Conservation (phyloP, 208 protist genomes). For the Crithidia mellificae region DNA sequence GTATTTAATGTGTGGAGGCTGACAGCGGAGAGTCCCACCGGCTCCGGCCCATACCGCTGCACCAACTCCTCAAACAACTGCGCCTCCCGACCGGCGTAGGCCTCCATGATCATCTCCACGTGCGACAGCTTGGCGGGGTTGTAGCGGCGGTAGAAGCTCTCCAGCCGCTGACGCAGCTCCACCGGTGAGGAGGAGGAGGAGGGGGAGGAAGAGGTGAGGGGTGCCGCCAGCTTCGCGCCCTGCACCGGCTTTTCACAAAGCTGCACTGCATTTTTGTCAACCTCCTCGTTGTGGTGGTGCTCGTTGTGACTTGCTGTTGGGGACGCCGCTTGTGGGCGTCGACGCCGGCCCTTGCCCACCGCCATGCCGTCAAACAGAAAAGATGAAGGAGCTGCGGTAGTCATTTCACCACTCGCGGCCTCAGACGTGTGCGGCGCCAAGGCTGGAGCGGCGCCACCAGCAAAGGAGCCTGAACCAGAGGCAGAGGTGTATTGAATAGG, state of each 20-base stretch:
- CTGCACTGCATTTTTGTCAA: no score
- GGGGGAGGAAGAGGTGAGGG: no score
- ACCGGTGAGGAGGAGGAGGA: background rate
- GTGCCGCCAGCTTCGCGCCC: no score
- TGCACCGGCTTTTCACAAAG: no score
- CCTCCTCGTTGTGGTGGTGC: no score
- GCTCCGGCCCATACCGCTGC: slow-evolving; percentile 44
- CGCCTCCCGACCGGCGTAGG: slow-evolving; percentile 38
- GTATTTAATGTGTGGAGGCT: background rate
- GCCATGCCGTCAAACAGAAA: slow-evolving; percentile 13
- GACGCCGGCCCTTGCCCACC: slow-evolving; percentile 4
- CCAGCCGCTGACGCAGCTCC: slow-evolving; percentile 25
- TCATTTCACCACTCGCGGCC: background rate
- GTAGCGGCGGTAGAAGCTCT: slow-evolving; percentile 51
- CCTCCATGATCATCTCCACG: slow-evolving; percentile 38
- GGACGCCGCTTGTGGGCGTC: background rate
- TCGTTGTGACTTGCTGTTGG: no score
- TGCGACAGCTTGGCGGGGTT: slow-evolving; percentile 41
- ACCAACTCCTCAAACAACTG: slow-evolving; percentile 52
- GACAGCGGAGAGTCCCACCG: background rate
- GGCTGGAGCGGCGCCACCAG: background rate
- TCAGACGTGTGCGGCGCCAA: background rate
- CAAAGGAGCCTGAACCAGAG: background rate
- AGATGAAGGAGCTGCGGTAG: background rate
- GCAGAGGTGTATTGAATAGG: background rate